Evolutionary conservation across 192 early-diverging fungal genomes (phyloP), one percentile per base, ranked within the genome.

Genomic region (Chytriomyces hyalinus): DNA sequence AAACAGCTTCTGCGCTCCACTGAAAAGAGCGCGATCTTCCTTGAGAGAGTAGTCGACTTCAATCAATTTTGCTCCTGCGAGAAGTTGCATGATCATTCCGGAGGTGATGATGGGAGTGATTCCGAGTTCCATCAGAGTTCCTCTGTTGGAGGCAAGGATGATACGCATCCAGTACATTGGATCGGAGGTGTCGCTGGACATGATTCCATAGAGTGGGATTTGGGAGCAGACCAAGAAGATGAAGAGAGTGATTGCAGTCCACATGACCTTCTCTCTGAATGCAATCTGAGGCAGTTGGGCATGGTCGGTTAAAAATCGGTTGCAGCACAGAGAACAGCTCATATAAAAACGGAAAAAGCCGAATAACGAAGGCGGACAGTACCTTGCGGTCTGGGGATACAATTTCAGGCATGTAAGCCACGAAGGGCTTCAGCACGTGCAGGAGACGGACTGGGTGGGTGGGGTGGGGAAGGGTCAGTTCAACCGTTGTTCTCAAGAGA

Each of bases 101-200:
- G 97, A 98, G 13, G 98, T 98, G 63, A 99, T 93, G 80, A 99
- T 96, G 43, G 98, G 98, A 26, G 97, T 98, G 78, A 99, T 99
- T 86, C 98, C 98, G 84, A 98, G 90, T 87, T 99, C 98, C 98
- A 99, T 99, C 49, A 99, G 86, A 47, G 98, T 99, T 81, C 98
- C 98, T 85, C 98, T 93, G 91, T 99, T 99, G 48, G 96, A 98
- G 60, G 98, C 98, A 72, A 99, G 90, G 80, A 99, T 99, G 47
- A 97, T 96, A 91, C 98, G 95, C 92, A 99, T 93, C 98, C 98
- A 99, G 89, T 98, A 99, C 75, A 99, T 88, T 26, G 98, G 98
- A 86, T 99, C 98, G 57, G 94, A 93, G 13, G 97, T 97, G 79
- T 99, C 97, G n/a, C 94, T 94, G 53, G 97, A 97, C 98, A 99